phyloP scores from a whole-genome alignment of 257 asterid species.

The Solanum lycopersicoides region DNA sequence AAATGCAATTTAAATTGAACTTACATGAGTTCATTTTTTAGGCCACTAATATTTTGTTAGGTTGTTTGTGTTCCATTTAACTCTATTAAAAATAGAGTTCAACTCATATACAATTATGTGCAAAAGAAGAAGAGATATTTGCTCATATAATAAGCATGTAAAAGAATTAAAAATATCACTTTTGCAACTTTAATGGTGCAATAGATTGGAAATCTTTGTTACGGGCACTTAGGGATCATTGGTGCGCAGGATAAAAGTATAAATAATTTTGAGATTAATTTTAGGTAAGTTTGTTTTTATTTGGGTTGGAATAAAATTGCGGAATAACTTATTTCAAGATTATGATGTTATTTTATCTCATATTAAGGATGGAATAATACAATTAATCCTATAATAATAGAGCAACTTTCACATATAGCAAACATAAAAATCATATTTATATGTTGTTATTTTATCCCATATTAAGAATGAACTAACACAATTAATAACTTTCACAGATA shows the following conservation, averaged over 20 bases:
- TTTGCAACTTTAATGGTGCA: neutral
- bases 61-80: neutral
- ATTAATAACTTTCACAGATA: no score
- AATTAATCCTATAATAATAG: no score
- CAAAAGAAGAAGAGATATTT: neutral
- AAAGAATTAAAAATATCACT: neutral
- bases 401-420: no score
- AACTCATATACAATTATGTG: neutral
- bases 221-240: neutral
- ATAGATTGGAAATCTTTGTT: neutral
- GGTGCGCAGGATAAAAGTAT: neutral
- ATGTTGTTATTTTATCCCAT: accelerated
- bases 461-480: no score
- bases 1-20: neutral
- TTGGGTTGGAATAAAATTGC: neutral
- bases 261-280: neutral
- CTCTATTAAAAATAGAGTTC: neutral
- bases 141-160: neutral
- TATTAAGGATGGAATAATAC: neutral
- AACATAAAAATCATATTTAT: no score
- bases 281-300: neutral
- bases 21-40: neutral
- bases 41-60: neutral
- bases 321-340: neutral
- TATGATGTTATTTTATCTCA: no score